phyloP scores from a whole-genome alignment of 1,284 basidiomycete genomes.

The Cryptococcus amylolentus region DNA sequence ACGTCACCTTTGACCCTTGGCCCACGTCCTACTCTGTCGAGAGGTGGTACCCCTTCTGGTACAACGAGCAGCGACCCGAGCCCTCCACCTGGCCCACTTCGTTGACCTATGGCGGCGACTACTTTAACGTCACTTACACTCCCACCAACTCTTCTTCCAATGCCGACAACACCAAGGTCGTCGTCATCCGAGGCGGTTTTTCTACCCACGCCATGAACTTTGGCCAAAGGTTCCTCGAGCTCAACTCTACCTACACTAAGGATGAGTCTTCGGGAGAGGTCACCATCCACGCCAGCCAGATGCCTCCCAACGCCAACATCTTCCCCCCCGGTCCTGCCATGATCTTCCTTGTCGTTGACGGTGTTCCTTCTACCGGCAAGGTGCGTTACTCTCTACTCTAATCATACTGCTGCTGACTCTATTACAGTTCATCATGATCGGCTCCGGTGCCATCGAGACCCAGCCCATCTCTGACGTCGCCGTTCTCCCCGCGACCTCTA shows the following conservation, averaged over 20 bases:
- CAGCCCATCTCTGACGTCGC: conserved; percentile 59
- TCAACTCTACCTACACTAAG: conserved; percentile 74
- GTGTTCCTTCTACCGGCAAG: conserved; percentile 74
- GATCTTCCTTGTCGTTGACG: conserved; percentile 73
- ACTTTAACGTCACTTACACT: conserved; percentile 68
- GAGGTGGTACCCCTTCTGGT: conserved; percentile 52
- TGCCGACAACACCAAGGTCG: conserved; percentile 60
- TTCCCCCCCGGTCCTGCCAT: conserved; percentile 82
- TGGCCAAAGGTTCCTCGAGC: conserved; percentile 58
- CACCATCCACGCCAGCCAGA: conserved; percentile 72
- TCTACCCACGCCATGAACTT: conserved; percentile 84
- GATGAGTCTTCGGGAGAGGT: conserved; percentile 66
- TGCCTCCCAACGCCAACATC: conserved; percentile 76
- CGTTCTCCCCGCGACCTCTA: conserved; percentile 54
- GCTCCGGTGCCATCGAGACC: conserved; percentile 66
- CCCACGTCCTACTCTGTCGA: conserved; percentile 47
- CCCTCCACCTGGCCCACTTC: conserved; percentile 34
- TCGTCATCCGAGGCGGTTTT: conserved; percentile 82
- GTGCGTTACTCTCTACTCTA: conserved; percentile 8
- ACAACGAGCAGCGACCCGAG: conserved; percentile 66
- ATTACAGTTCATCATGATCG: conserved; percentile 64
- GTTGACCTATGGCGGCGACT: conserved; percentile 67
- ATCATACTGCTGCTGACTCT: conserved; percentile 51
- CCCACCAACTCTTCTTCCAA: conserved; percentile 58
- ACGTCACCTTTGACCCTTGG: conserved; percentile 53